A percentile compares a stretch with the other conserved stretches of the same genome.
Conservation (phyloP, 208 protist genomes). For the Leishmania gerbilli region DNA sequence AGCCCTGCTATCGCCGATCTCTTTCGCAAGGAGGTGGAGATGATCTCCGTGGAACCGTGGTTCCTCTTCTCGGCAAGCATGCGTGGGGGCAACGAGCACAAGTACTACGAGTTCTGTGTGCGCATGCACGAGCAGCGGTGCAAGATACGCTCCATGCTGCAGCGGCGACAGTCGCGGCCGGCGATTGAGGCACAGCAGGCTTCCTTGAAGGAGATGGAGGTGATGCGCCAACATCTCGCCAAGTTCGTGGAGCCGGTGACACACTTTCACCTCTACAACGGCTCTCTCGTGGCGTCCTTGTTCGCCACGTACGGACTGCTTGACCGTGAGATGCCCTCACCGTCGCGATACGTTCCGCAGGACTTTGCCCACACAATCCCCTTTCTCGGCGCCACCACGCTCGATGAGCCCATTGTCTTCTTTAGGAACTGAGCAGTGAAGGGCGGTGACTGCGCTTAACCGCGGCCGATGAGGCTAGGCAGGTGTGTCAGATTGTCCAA, state of each 20-base stretch:
- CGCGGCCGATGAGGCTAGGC: background rate
- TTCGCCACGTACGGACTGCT: conserved; percentile 78
- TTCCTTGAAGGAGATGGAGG: conserved; percentile 70
- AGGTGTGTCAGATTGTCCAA: background rate
- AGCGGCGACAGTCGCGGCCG: conserved; percentile 37
- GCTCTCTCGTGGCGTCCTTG: conserved; percentile 81
- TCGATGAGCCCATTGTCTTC: conserved; percentile 84
- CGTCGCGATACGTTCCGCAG: conserved; percentile 83
- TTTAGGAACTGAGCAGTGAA: conserved; percentile 59
- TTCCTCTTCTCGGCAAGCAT: conserved; percentile 84
- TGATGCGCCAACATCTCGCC: conserved; percentile 66
- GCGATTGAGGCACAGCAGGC: conserved; percentile 64
- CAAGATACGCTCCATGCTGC: conserved; percentile 63
- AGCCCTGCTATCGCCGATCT: conserved; percentile 48
- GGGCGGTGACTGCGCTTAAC: background rate
- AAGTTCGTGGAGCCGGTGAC: conserved; percentile 36
- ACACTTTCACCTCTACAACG: conserved; percentile 77
- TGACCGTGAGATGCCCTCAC: conserved; percentile 60
- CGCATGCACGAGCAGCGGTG: conserved; percentile 68
- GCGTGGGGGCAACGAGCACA: conserved; percentile 62
- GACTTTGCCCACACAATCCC: conserved; percentile 87
- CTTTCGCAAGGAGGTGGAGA: conserved; percentile 61
- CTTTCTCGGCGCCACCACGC: conserved; percentile 58
- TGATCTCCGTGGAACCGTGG: conserved; percentile 69
- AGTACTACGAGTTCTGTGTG: conserved; percentile 78